Conservation (phyloP, 345 rosid species). For the Populus tremula region DNA sequence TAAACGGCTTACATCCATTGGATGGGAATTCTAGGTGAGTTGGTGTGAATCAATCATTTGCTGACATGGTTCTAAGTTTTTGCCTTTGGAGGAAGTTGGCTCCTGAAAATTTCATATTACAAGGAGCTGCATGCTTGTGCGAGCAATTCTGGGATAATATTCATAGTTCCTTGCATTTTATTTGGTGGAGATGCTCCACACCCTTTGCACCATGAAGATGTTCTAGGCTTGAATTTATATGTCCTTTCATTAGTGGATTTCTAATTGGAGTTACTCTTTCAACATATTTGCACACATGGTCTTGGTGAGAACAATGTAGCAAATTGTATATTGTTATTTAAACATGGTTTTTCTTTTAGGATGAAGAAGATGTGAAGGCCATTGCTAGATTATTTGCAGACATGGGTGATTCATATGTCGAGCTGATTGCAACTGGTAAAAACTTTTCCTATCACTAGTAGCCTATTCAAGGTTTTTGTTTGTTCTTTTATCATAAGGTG, state of each 20-base stretch:
- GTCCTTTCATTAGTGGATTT: background rate
- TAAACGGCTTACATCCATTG: background rate
- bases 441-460: background rate
- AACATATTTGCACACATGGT: background rate
- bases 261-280: constrained; percentile 1
- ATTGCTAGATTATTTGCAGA: constrained; percentile 96
- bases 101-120: background rate
- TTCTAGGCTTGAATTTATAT: background rate
- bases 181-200: background rate
- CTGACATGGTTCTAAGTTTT: background rate
- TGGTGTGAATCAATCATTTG: background rate
- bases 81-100: background rate
- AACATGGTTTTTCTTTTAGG: constrained; percentile 47
- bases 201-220: background rate
- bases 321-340: constrained; percentile 1
- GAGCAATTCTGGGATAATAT: background rate
- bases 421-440: constrained; percentile 88
- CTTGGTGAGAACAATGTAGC: background rate
- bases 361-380: constrained; percentile 98
- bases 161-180: background rate
- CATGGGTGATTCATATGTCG: constrained; percentile 96
- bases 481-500: background rate
- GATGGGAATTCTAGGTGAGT: background rate
- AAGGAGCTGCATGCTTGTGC: background rate
- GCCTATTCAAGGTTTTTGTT: background rate